Conservation (phyloP, 441 rosid species). For the Breynia disticha region DNA sequence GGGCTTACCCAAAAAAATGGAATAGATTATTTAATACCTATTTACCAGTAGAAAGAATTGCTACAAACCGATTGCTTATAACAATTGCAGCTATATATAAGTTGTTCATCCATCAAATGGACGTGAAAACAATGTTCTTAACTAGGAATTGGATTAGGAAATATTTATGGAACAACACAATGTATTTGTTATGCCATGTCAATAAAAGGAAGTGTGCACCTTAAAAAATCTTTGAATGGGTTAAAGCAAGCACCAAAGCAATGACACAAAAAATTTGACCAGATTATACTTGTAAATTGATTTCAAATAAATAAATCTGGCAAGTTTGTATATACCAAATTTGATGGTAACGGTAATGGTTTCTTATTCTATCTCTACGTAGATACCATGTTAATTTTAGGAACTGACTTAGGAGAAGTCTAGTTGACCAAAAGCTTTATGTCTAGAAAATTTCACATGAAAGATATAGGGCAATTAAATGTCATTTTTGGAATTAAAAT, state of each 20-base stretch:
- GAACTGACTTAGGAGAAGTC: background rate
- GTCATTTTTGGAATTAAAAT: background rate
- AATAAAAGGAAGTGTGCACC: background rate
- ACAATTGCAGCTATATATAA: background rate
- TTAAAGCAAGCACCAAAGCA: slow-evolving; percentile 2
- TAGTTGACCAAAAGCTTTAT: background rate
- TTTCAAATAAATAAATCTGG: background rate
- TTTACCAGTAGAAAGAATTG: background rate
- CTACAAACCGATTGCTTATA: background rate
- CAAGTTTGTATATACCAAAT: background rate
- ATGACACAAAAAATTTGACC: background rate
- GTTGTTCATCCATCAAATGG: slow-evolving; percentile 3
- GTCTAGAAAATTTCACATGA: background rate
- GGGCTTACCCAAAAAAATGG: background rate
- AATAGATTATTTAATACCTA: background rate
- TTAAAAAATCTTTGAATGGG: background rate
- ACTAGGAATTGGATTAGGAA: background rate
- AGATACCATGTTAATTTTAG: slow-evolving; percentile 6
- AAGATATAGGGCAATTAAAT: background rate
- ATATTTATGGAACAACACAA: background rate
- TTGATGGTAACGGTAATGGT: background rate
- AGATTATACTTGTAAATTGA: background rate
- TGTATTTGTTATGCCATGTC: background rate
- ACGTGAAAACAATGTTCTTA: background rate
- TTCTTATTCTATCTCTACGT: background rate